Evolutionary conservation across 305 asterid genomes (phyloP).

Genomic region (Plantago coronopus): DNA sequence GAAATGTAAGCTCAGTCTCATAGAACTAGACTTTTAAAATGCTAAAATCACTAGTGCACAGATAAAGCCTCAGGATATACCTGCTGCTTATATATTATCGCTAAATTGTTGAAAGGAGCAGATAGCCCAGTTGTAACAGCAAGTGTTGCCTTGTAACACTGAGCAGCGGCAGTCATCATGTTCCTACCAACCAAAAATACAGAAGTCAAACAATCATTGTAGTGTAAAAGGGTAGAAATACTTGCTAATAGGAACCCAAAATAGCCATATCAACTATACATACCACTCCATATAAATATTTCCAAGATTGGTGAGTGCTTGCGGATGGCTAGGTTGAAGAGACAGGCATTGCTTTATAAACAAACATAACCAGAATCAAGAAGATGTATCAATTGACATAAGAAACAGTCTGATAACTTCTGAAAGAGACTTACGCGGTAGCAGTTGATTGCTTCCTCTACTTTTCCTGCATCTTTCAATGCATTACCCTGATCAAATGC

Average conservation of each 20-base stretch:
- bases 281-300: slow-evolving; percentile 98
- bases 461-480: slow-evolving; percentile 90
- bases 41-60: neutral
- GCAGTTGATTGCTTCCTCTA: slow-evolving; percentile 91
- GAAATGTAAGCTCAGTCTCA: slow-evolving; percentile 1
- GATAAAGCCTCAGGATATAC: slow-evolving; percentile 29
- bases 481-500: slow-evolving; percentile 72
- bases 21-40: neutral
- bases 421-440: slow-evolving; percentile 60
- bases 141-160: slow-evolving; percentile 86
- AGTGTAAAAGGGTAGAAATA: neutral
- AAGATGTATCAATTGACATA: slow-evolving; percentile 19
- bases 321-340: slow-evolving; percentile 94
- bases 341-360: slow-evolving; percentile 81
- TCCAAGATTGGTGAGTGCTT: slow-evolving; percentile 96
- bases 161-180: slow-evolving; percentile 94
- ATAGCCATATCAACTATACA: slow-evolving; percentile 20
- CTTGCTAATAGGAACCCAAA: slow-evolving; percentile 4
- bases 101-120: slow-evolving; percentile 93
- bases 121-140: slow-evolving; percentile 89
- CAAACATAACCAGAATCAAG: slow-evolving; percentile 25
- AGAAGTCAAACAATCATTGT: slow-evolving; percentile 8
- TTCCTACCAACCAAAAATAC: slow-evolving; percentile 49
- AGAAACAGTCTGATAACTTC: slow-evolving; percentile 14
- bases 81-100: slow-evolving; percentile 95